Conservation (phyloP, 805 yeast genomes). For the Pichia eremophila region DNA sequence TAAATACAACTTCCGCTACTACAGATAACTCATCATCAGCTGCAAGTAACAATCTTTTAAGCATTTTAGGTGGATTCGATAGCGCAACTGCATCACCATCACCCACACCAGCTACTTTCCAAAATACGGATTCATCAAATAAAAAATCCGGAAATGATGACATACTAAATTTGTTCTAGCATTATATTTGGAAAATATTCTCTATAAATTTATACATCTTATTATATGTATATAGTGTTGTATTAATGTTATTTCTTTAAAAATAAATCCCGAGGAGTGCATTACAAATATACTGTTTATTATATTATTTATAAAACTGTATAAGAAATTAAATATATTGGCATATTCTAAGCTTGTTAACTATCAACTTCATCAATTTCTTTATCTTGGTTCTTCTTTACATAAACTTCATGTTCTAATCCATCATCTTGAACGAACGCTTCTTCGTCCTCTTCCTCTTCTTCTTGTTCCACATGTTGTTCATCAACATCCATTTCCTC, state of each 20-base stretch:
- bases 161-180: constrained; percentile 6
- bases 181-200: not conserved
- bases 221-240: no score
- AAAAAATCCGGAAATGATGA: constrained; percentile 5
- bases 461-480: constrained; percentile 16
- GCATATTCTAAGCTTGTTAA: not conserved
- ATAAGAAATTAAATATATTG: no score
- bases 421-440: constrained; percentile 18
- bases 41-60: constrained; percentile 13
- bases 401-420: constrained; percentile 20
- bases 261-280: no score
- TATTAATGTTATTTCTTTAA: no score
- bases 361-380: constrained; percentile 18
- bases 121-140: not conserved
- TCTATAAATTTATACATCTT: not conserved
- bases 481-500: constrained; percentile 10
- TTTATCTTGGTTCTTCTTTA: constrained; percentile 14
- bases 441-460: constrained; percentile 18
- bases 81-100: not conserved
- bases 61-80: not conserved
- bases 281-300: no score
- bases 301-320: no score
- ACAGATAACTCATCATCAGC: not conserved
- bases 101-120: not conserved
- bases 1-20: not conserved